Percentiles rank a stretch among this genome's conserved stretches.
phyloP scores from a whole-genome alignment of 805 yeast species.

The Yamadazyma akitaensis region DNA sequence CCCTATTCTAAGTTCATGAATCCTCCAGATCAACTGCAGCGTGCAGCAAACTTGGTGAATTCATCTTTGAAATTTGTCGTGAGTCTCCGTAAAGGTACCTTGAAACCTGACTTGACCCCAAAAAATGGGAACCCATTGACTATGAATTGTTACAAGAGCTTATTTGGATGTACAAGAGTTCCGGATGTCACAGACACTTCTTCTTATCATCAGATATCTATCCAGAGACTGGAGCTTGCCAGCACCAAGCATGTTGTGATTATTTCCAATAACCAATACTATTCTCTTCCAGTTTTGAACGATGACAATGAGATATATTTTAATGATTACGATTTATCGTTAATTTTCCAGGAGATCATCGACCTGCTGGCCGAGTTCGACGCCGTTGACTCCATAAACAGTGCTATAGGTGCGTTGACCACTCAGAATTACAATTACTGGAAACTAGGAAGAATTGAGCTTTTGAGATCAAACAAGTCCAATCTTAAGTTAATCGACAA shows the following conservation, averaged over 20 bases:
- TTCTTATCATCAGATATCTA: slow-evolving; percentile 30
- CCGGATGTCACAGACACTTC: slow-evolving; percentile 26
- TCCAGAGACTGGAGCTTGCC: slow-evolving; percentile 30
- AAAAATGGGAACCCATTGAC: slow-evolving; percentile 50
- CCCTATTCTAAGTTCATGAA: slow-evolving; percentile 53
- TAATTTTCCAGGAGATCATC: slow-evolving; percentile 42
- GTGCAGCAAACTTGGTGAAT: slow-evolving; percentile 64
- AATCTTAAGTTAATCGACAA: slow-evolving; percentile 41
- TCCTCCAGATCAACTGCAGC: slow-evolving; percentile 63
- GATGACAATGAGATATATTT: slow-evolving; percentile 46
- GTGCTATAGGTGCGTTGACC: slow-evolving; percentile 53
- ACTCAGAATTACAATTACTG: slow-evolving; percentile 51
- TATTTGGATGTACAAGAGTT: slow-evolving; percentile 67
- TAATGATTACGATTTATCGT: slow-evolving; percentile 48
- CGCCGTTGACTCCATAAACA: slow-evolving; percentile 36
- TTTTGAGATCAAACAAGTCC: slow-evolving; percentile 36
- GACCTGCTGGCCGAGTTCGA: slow-evolving; percentile 33
- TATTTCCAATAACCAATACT: slow-evolving; percentile 49
- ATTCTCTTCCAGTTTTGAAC: slow-evolving; percentile 47
- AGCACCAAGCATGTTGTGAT: slow-evolving; percentile 50
- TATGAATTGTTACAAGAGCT: slow-evolving; percentile 63
- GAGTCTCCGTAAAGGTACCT: slow-evolving; percentile 50
- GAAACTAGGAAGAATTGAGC: slow-evolving; percentile 44
- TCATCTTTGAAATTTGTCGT: slow-evolving; percentile 66
- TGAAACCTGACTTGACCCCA: slow-evolving; percentile 59